Base-by-base conservation (phyloP, 2,329 filamentous ascomycete genomes). In the Aureobasidium sp. region DNA sequence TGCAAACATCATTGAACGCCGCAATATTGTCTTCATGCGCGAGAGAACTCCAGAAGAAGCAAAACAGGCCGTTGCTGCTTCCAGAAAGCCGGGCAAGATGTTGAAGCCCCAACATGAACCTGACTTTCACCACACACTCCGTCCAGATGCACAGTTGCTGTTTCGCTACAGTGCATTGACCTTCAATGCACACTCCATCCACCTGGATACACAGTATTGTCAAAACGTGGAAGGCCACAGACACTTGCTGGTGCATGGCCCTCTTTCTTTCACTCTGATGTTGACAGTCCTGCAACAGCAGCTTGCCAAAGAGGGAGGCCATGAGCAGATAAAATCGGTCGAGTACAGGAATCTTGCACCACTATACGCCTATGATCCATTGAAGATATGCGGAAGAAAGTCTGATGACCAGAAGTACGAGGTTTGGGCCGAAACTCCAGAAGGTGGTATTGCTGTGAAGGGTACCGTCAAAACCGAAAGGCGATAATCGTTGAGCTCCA, bases 121-220 rank as follows among this genome's bases (percentile, higher is more conserved):
- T 0, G 78, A 82, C 51, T 84, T 85, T 67, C 77, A 76, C 20
- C 79, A 88, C 67, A 76, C 77, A 0, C 76, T 96, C 27, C 82
- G 76, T 0, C 90, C 91, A 0, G 86, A 87, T 2, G 79, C 83
- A 2, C 78, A 82, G 5, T 82, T 97, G 5, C 84, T 99, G 60
- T 96, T 96, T 77, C 86, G 92, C 63, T 97, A 93, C 79, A 94
- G 89, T 22, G 91, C 91, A 0, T 83, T 99, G 37, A 93, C 89
- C 2, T 92, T 91, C 79, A 99, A 99, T 74, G 90, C 91, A 1
- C 94, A 99, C 75, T 81, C 83, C 17, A 97, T 99, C 68, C 94
- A 99, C 75, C 81, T 96, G 25, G 89, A 97, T 73, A 82, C 81
- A 1, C 71, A 81, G 47, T 95, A 90, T 75, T 86, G 86, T 57